A percentile compares a stretch with the other conserved stretches of the same genome.
These are phyloP conservation scores for Helenozyma rhizophorensis DNA, from an alignment of 805 yeast genomes.

Conservation along the genomic window DNA sequence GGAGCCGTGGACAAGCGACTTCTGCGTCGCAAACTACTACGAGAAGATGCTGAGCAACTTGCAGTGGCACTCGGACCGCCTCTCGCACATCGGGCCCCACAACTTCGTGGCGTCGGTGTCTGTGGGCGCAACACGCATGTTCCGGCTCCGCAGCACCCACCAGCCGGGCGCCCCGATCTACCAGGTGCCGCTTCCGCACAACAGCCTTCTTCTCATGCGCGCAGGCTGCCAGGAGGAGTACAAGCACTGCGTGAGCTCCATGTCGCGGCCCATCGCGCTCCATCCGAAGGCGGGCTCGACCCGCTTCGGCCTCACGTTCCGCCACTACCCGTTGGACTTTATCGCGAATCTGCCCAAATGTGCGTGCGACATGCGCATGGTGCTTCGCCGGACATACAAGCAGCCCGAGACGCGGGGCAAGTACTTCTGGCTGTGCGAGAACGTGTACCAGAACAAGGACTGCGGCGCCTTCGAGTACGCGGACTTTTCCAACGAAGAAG, in stretches of 20 bases:
- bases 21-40: constrained; percentile 56
- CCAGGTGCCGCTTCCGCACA: constrained; percentile 65
- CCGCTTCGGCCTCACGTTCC: constrained; percentile 62
- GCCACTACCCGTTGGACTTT: constrained; percentile 46
- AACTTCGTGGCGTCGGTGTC: constrained; percentile 64
- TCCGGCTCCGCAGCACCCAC: constrained; percentile 48
- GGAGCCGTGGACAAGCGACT: constrained; percentile 47
- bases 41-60: constrained; percentile 46
- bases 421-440: constrained; percentile 66
- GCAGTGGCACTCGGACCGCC: constrained; percentile 74
- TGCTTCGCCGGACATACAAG: constrained; percentile 52
- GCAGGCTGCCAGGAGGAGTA: constrained; percentile 76
- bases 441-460: constrained; percentile 38
- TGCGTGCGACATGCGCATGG: constrained; percentile 47
- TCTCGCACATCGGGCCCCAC: constrained; percentile 70
- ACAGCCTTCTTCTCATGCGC: constrained; percentile 66
- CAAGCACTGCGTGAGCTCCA: constrained; percentile 59
- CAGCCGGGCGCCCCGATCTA: constrained; percentile 29
- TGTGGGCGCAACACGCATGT: constrained; percentile 66
- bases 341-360: constrained; percentile 40
- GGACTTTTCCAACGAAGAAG: constrained; percentile 31
- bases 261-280: constrained; percentile 32
- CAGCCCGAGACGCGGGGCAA: constrained; percentile 44
- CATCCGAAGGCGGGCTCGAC: constrained; percentile 48
- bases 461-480: constrained; percentile 53